Base-by-base conservation (phyloP, 768 basidiomycete genomes). In the Mycena capillaripes region DNA sequence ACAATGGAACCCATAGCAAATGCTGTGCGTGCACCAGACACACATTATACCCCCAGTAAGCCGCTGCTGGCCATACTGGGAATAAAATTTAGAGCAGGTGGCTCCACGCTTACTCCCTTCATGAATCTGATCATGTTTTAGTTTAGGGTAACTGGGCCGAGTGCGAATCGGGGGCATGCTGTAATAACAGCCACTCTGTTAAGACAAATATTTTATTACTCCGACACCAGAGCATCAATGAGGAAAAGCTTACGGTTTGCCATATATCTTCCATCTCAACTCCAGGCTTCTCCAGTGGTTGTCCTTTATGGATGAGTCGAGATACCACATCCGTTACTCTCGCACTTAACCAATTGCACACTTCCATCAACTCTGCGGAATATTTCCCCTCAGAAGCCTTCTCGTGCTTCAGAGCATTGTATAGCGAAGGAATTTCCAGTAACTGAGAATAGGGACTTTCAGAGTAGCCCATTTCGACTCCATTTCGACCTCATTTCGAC, bases 1-100 rank as follows among this genome's bases (percentile, higher is more conserved):
- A 66, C 78, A 79, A 38, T 82, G 80, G 63, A 82, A 84, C 2
- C 82, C 80, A 72, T 81, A 81, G 56, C 78, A 76, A 2, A 81
- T 75, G 55, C 76, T 78, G 67, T 82, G 81, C 0, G 80, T 80
- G 56, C 81, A 82, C 81, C 81, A 83, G 8, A 70, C 71, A 12
- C 75, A 77, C 78, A 81, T 80, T 7, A 82, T 77, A 3, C 82
- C 80, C 8, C 82, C 81, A 0, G 79, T 81, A 2, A 81, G 72
- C 0, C 71, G 62, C 32, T 72, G 57, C 55, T 81, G 70, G 6
- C 79, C 73, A 60, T 83, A 83, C 29, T 75, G 66, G 1, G 72
- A 71, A 65, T 80, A 82, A 62, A 74, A 80, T 66, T 81, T 82
- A 9, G 75, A 76, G 71, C 80, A 81, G 46, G 60, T 75, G 3